Conservation (phyloP, 345 rosid genomes). For the Euphorbia tirucalli region DNA sequence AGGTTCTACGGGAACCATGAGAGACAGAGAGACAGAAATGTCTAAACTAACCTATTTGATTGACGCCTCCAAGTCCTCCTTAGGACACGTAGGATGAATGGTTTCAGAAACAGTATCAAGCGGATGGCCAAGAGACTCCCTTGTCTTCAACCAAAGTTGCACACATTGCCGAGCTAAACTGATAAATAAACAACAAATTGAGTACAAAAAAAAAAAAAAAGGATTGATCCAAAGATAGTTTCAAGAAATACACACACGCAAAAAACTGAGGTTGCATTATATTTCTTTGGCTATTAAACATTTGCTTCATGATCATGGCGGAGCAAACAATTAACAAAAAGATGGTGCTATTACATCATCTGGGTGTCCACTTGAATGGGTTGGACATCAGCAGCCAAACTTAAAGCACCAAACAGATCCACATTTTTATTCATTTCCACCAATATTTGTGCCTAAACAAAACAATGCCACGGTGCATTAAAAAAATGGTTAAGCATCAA, state of each 20-base stretch:
- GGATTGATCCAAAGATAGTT: background rate
- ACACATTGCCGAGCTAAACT: constrained; percentile 98
- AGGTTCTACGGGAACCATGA: background rate
- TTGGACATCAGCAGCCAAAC: constrained; percentile 74
- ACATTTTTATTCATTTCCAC: constrained; percentile 69
- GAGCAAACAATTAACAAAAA: background rate
- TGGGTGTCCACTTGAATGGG: constrained; percentile 57
- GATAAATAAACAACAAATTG: constrained; percentile 31
- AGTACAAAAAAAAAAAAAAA: constrained; percentile 7
- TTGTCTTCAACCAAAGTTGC: constrained; percentile 85
- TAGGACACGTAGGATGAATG: constrained; percentile 41
- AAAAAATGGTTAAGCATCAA: background rate
- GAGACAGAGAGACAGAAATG: too few relatives aligned
- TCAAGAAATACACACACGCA: too few relatives aligned
- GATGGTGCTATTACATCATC: constrained; percentile 61
- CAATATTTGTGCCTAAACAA: constrained; percentile 74
- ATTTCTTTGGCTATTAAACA: too few relatives aligned
- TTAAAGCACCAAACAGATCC: constrained; percentile 57
- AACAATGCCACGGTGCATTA: constrained; percentile 41
- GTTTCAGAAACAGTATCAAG: constrained; percentile 69
- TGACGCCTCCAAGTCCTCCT: constrained; percentile 53
- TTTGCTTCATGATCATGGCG: background rate
- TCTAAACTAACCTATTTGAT: constrained; percentile 43
- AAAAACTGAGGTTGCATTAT: too few relatives aligned
- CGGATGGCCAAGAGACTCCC: constrained; percentile 88